These are phyloP conservation scores for Dendrobium officinale DNA, from an alignment of 106 monocot species.

Conservation along the genomic window DNA sequence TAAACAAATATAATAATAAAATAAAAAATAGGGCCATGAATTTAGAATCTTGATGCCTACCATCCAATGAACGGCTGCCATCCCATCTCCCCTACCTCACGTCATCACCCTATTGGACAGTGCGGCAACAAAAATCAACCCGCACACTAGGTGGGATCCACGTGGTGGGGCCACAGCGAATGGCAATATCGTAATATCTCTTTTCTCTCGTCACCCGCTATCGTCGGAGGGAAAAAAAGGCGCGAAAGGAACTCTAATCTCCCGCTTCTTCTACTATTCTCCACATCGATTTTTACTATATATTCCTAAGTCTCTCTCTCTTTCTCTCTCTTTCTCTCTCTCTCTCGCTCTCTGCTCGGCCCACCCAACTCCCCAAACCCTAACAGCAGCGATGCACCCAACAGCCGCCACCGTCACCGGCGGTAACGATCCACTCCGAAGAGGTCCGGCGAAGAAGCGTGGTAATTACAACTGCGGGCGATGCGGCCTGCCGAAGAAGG, in stretches of 20 bases:
- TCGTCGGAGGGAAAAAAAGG: conserved; percentile 5
- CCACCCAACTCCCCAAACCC: background rate
- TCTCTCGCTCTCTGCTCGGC: background rate
- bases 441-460: conserved; percentile 40
- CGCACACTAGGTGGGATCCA: background rate
- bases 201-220: background rate
- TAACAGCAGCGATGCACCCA: conserved; percentile 9
- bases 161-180: background rate
- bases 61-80: background rate
- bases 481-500: conserved; percentile 92
- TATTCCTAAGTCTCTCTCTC: background rate
- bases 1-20: background rate
- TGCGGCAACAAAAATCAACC: background rate
- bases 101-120: no score
- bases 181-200: background rate
- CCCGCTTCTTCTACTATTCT: conserved; percentile 13
- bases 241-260: conserved; percentile 26
- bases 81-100: no score
- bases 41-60: background rate
- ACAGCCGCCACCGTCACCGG: conserved; percentile 1
- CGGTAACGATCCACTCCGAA: background rate
- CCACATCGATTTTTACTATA: conserved; percentile 1
- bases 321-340: no score
- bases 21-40: background rate
- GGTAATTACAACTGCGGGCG: conserved; percentile 99